These are phyloP conservation scores for Salvia splendens DNA, from an alignment of 257 asterid species.

Conservation along the genomic window DNA sequence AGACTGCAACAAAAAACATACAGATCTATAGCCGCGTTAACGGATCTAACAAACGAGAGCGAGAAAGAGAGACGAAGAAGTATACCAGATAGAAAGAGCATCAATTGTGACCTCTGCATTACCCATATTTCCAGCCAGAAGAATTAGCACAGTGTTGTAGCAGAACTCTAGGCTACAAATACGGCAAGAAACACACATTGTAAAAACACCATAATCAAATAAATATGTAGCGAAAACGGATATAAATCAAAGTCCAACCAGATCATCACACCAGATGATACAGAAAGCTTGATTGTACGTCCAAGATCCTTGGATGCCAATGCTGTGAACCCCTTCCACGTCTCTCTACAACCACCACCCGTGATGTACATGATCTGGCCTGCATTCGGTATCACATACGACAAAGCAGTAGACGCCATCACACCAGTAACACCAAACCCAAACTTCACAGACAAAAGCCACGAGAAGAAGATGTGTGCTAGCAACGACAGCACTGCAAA, in stretches of 20 bases:
- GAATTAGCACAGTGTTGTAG: slow-evolving; percentile 59
- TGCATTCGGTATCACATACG: no score
- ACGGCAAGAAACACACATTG: not conserved
- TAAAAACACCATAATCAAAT: no score
- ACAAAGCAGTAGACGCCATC: no score
- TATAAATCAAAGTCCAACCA: slow-evolving; percentile 41
- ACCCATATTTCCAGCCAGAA: slow-evolving; percentile 58
- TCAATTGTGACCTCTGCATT: slow-evolving; percentile 63
- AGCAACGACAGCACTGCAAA: slow-evolving; percentile 47
- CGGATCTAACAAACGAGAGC: not conserved
- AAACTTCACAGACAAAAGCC: no score
- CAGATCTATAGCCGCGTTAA: not conserved
- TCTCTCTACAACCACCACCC: no score
- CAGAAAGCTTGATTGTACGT: slow-evolving; percentile 42
- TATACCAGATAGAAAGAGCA: slow-evolving; percentile 77
- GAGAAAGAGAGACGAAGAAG: not conserved
- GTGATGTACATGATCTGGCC: no score
- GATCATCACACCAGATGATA: slow-evolving; percentile 72
- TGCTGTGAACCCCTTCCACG: no score
- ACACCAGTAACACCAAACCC: no score
- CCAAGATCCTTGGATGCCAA: no score
- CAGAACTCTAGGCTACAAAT: slow-evolving; percentile 60
- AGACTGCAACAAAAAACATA: slow-evolving; percentile 35
- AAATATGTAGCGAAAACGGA: no score
- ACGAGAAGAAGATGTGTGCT: no score